These are phyloP conservation scores for Ceratocystis cacaofunesta DNA, from an alignment of 2,329 filamentous ascomycete genomes.

Conservation along the genomic window DNA sequence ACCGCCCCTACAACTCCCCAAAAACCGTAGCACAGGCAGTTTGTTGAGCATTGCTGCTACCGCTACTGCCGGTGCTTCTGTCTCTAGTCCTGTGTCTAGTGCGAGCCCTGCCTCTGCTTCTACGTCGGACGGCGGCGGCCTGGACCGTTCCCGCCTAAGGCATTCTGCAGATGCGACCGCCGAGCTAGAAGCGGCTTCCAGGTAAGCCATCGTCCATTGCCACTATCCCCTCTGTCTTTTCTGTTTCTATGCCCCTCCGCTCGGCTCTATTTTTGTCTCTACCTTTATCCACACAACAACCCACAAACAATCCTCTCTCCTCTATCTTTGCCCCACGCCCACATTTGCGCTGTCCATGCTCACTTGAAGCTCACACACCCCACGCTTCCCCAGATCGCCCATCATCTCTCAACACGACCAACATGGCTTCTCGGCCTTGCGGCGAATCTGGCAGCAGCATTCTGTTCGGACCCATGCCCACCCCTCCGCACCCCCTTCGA, in stretches of 20 bases:
- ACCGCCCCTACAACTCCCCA: constrained; percentile 8
- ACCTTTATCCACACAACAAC: neutral
- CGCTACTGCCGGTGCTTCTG: neutral
- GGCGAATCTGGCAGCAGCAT: constrained; percentile 82
- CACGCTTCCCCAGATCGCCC: constrained; percentile 46
- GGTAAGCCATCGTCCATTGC: constrained; percentile 4
- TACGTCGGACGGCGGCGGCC: neutral
- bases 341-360: neutral
- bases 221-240: neutral
- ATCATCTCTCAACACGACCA: constrained; percentile 77
- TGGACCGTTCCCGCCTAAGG: constrained; percentile 11
- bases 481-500: constrained; percentile 49
- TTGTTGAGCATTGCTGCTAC: constrained; percentile 8
- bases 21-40: constrained; percentile 16
- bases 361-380: neutral
- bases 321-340: neutral
- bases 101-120: neutral
- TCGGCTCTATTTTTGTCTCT: neutral
- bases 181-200: constrained; percentile 10
- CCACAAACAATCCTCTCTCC: neutral
- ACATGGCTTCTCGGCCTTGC: constrained; percentile 70
- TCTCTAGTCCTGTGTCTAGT: neutral
- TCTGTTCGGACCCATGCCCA: constrained; percentile 49
- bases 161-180: constrained; percentile 14
- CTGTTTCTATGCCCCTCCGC: neutral